A percentile compares a stretch with the other conserved stretches of the same genome.
Evolutionary conservation across 2,329 filamentous ascomycete species (phyloP).

Genomic region (Tolypocladium ovalisporum): DNA sequence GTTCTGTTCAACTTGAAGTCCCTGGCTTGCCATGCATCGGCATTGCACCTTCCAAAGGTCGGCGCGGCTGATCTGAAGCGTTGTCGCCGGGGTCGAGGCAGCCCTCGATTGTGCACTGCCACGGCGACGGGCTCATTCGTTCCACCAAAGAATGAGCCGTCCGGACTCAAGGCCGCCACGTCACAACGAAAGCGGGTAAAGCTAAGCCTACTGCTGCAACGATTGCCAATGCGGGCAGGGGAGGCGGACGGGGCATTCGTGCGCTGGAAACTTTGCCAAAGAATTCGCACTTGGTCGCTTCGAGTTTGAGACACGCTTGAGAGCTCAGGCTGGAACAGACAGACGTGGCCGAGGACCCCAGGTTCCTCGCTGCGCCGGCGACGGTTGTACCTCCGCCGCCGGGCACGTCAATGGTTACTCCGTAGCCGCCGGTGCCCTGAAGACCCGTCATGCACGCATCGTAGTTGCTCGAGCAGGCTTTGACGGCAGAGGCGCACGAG

Average conservation of each 20-base stretch:
- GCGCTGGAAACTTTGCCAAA: conserved; percentile 8
- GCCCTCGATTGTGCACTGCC: background rate
- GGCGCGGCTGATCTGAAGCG: background rate
- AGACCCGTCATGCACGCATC: conserved; percentile 40
- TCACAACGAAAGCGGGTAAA: background rate
- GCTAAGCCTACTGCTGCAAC: background rate
- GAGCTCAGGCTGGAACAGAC: conserved; percentile 46
- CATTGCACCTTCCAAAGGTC: background rate
- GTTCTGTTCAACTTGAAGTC: background rate
- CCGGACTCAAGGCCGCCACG: background rate
- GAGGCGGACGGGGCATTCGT: background rate
- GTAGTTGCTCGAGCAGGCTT: conserved; percentile 43
- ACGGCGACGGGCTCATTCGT: background rate
- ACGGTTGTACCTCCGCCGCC: conserved; percentile 43
- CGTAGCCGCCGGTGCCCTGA: conserved; percentile 28
- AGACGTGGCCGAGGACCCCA: conserved; percentile 36
- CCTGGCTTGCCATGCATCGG: background rate
- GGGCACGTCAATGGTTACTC: conserved; percentile 45
- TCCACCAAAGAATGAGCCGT: background rate
- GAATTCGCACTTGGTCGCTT: conserved; percentile 26
- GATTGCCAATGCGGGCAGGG: background rate
- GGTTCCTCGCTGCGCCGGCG: conserved; percentile 24
- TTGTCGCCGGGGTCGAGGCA: background rate
- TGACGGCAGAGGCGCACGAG: conserved; percentile 40
- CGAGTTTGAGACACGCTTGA: conserved; percentile 36